phyloP scores from a whole-genome alignment of 495 filamentous ascomycete genomes.

The Tetracladium setigerum region DNA sequence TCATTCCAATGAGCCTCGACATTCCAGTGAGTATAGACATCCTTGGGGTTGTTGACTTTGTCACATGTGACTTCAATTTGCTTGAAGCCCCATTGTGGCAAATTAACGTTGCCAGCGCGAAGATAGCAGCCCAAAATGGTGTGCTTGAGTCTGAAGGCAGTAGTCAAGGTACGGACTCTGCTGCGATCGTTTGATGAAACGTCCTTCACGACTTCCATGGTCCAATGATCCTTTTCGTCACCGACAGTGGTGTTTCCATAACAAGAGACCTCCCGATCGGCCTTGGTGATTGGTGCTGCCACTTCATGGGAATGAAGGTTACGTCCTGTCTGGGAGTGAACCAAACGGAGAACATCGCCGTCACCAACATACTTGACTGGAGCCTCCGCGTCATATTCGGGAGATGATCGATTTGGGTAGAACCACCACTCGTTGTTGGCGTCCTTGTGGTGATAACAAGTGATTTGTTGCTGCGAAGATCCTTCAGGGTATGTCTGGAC shows the following conservation, averaged over 20 bases:
- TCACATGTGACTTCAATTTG: constrained; percentile 96
- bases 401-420: constrained; percentile 76
- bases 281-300: constrained; percentile 80
- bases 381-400: constrained; percentile 62
- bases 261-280: constrained; percentile 83
- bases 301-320: constrained; percentile 93
- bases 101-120: constrained; percentile 89
- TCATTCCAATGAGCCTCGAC: constrained; percentile 94
- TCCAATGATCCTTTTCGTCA: constrained; percentile 98
- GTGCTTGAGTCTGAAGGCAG: constrained; percentile 85
- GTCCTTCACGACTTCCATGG: constrained; percentile 84
- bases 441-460: constrained; percentile 99
- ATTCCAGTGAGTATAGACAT: constrained; percentile 98
- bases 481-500: constrained; percentile 95
- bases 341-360: constrained; percentile 72
- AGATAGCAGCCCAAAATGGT: constrained; percentile 83
- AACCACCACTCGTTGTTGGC: constrained; percentile 99
- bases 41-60: constrained; percentile 86
- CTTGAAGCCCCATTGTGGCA: constrained; percentile 99
- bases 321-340: constrained; percentile 92
- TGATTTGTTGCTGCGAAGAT: constrained; percentile 90
- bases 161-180: constrained; percentile 86
- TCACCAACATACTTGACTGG: constrained; percentile 68
- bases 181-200: constrained; percentile 78
- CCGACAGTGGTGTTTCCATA: constrained; percentile 97